Evolutionary conservation across 768 basidiomycete genomes (phyloP), one percentile per base, ranked within the genome.

Genomic region (Candolleomyces eurysporus): DNA sequence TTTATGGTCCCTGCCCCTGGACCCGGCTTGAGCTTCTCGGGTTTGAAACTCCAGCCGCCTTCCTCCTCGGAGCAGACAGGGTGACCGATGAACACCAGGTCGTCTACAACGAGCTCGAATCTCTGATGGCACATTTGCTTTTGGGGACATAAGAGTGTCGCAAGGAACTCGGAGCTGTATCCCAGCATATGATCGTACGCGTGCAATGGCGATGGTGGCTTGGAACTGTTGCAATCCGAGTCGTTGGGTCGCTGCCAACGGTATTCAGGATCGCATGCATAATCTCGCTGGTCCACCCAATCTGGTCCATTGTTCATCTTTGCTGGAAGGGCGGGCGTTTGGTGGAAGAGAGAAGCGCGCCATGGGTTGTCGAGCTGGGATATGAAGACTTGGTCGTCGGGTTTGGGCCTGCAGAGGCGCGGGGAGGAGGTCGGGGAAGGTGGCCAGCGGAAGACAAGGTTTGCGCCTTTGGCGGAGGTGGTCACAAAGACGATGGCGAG

Each of bases 51-150:
- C 52, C 52, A 39, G 5, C 52, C 52, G 7, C 52, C 91, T 65
- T 89, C 87, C 57, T 91, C 89, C 57, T 91, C 89, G 11, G 84
- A 84, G 69, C 90, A 91, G 2, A 98, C 94, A 1, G 96, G 97
- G 72, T 98, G 96, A 0, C 97, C 97, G 48, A 98, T 82, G 72
- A 98, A 98, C 5, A 87, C 92, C 26, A 98, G 80, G 67, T 95
- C 89, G 70, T 98, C 95, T 26, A 97, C 89, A 45, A 92, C 75
- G 32, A 99, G 83, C 71, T 96, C 94, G 69, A 97, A 98, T 68
- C 93, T 93, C 72, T 94, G 92, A 73, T 99, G 94, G 67, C 94
- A 97, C 72, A 95, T 85, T 14, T 87, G 81, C 32, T 79, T 75
- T 49, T 87, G 82, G 0, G 96, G 95, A 61, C 90, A 91, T 3